phyloP scores from a whole-genome alignment of 2,329 filamentous ascomycete genomes.

The Fusarium cyanostomum region DNA sequence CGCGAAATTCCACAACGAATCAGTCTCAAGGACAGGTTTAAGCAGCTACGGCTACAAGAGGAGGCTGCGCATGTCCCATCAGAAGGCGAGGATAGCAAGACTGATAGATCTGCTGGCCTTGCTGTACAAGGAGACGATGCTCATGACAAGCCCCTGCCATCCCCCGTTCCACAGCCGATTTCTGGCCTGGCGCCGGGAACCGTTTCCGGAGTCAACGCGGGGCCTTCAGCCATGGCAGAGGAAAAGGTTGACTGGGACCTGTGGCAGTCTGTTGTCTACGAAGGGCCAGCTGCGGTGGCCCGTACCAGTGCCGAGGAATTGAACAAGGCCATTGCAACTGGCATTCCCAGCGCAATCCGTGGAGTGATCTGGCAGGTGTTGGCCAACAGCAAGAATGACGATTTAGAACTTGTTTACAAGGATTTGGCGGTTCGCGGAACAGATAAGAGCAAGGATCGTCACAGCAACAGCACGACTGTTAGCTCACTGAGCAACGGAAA shows the following conservation, averaged over 20 bases:
- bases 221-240: constrained; percentile 75
- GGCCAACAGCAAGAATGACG: constrained; percentile 92
- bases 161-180: constrained; percentile 72
- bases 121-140: constrained; percentile 41
- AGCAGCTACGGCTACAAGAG: constrained; percentile 77
- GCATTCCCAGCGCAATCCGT: constrained; percentile 92
- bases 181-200: constrained; percentile 83
- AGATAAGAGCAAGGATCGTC: constrained; percentile 76
- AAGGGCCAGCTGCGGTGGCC: constrained; percentile 88
- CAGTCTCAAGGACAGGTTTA: constrained; percentile 82
- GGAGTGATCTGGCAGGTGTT: constrained; percentile 99
- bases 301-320: constrained; percentile 89
- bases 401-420: constrained; percentile 85
- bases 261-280: constrained; percentile 95
- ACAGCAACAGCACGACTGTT: constrained; percentile 63
- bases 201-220: constrained; percentile 80
- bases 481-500: constrained; percentile 64
- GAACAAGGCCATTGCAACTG: constrained; percentile 88
- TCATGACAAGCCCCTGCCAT: constrained; percentile 49
- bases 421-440: constrained; percentile 83
- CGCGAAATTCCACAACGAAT: constrained; percentile 61
- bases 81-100: constrained; percentile 63
- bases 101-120: constrained; percentile 43
- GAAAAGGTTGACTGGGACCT: constrained; percentile 96
- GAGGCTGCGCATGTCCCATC: constrained; percentile 66